Evolutionary conservation across 441 rosid genomes (phyloP).

Genomic region (Francoa sonchifolia): DNA sequence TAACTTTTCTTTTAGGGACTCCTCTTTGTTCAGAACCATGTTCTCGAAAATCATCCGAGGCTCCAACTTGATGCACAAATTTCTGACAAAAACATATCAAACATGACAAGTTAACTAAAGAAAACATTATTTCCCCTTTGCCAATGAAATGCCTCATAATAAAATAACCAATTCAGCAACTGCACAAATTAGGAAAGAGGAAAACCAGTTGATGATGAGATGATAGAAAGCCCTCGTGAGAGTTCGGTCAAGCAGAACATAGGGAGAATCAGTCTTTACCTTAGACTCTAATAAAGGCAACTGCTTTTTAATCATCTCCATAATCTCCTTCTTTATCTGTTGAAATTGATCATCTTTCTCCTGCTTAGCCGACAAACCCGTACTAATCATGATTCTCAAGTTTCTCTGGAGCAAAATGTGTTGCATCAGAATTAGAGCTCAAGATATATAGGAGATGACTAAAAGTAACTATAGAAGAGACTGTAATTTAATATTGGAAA

Average conservation of each 20-base stretch:
- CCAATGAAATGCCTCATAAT: too few relatives aligned
- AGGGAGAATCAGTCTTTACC: conserved; percentile 23
- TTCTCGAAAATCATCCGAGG: conserved; percentile 67
- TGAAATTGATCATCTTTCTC: conserved; percentile 82
- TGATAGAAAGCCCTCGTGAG: too few relatives aligned
- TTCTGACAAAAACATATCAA: conserved; percentile 24
- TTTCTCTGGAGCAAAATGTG: conserved; percentile 51
- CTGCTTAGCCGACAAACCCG: conserved; percentile 56
- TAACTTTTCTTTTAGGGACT: conserved; percentile 34
- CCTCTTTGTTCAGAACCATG: conserved; percentile 32
- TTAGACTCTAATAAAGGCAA: conserved; percentile 43
- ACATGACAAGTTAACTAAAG: too few relatives aligned
- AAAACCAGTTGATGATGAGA: too few relatives aligned
- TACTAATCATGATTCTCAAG: conserved; percentile 69
- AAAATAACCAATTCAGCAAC: too few relatives aligned
- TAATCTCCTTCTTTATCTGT: conserved; percentile 72
- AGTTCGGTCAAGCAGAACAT: not conserved
- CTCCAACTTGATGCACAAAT: conserved; percentile 40
- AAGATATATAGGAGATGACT: not conserved
- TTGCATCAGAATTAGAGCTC: conserved; percentile 4
- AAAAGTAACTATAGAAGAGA: not conserved
- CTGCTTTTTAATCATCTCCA: conserved; percentile 56
- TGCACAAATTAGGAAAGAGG: too few relatives aligned
- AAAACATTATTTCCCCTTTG: too few relatives aligned
- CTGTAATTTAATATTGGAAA: too few relatives aligned